These are phyloP conservation scores for Kazachstania viticola DNA, from an alignment of 805 yeast genomes.

Conservation along the genomic window DNA sequence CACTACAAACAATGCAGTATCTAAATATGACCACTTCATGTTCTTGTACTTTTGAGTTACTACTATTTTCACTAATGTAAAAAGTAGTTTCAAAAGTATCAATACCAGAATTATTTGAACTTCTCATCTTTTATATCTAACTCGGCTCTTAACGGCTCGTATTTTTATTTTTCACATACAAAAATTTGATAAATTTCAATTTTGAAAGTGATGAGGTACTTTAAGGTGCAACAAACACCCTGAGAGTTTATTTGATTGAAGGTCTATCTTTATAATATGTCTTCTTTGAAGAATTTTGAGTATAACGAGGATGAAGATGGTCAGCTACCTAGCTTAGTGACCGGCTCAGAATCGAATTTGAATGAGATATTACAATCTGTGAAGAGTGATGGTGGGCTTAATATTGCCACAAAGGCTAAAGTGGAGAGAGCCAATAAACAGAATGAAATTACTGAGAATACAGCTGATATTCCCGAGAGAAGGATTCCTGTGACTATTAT, in stretches of 20 bases:
- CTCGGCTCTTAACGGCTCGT: no score
- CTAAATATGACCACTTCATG: slow-evolving; percentile 20
- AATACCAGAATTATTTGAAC: no score
- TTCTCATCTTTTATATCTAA: no score
- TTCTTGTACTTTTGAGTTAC: no score
- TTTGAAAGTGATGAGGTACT: no score
- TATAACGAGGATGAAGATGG: slow-evolving; percentile 25
- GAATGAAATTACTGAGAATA: neutral
- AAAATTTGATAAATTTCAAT: no score
- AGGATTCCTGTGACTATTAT: slow-evolving; percentile 86
- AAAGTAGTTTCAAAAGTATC: no score
- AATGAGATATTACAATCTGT: slow-evolving; percentile 14
- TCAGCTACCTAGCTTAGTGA: slow-evolving; percentile 20
- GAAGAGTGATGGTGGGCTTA: slow-evolving; percentile 19
- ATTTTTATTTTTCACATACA: no score
- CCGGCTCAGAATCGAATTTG: slow-evolving; percentile 21
- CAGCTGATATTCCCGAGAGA: neutral
- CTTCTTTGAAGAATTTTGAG: slow-evolving; percentile 22
- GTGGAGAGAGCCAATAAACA: slow-evolving; percentile 20
- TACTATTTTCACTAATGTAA: no score
- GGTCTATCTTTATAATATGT: slow-evolving; percentile 16
- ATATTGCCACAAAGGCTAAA: slow-evolving; percentile 21
- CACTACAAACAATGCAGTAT: slow-evolving; percentile 32
- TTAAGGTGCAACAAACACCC: no score
- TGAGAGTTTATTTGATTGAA: no score